Conservation (phyloP, 2,329 filamentous ascomycete species). For the Ascocoryne sarcoides region DNA sequence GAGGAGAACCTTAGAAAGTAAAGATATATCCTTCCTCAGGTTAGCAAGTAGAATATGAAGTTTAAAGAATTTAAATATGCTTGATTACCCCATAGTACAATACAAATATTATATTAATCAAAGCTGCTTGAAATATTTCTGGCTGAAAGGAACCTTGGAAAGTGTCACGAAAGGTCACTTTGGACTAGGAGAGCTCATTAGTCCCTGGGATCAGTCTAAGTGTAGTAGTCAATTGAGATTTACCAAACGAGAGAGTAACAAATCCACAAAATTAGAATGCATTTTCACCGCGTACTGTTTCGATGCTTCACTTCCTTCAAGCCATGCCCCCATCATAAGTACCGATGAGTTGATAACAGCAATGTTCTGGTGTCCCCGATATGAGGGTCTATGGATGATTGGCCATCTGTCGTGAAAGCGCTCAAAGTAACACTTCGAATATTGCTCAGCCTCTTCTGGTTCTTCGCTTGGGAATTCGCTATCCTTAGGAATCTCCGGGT, state of each 20-base stretch:
- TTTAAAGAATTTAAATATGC: background rate
- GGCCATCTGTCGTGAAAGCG: slow-evolving; percentile 36
- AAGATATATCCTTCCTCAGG: slow-evolving; percentile 26
- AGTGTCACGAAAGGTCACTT: slow-evolving; percentile 26
- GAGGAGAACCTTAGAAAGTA: slow-evolving; percentile 27
- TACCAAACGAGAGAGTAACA: slow-evolving; percentile 17
- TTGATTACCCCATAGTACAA: slow-evolving; percentile 24
- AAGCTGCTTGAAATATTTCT: slow-evolving; percentile 27
- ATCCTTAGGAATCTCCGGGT: background rate
- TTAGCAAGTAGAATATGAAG: background rate
- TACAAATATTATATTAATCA: slow-evolving; percentile 34
- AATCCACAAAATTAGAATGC: slow-evolving; percentile 28
- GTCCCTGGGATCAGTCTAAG: background rate
- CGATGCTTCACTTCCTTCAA: slow-evolving; percentile 24
- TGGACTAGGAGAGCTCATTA: slow-evolving; percentile 8
- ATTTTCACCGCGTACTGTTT: slow-evolving; percentile 25
- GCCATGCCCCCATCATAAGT: slow-evolving; percentile 34
- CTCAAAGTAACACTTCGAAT: slow-evolving; percentile 31
- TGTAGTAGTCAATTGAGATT: too few relatives aligned
- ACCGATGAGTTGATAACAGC: slow-evolving; percentile 18
- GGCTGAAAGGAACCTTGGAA: slow-evolving; percentile 15
- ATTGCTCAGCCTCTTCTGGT: slow-evolving; percentile 2
- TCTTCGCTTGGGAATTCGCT: slow-evolving; percentile 8
- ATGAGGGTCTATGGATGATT: slow-evolving; percentile 32
- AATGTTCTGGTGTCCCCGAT: too few relatives aligned